phyloP scores from a whole-genome alignment of 2,329 filamentous ascomycete genomes.

The Calonectria honghensis region DNA sequence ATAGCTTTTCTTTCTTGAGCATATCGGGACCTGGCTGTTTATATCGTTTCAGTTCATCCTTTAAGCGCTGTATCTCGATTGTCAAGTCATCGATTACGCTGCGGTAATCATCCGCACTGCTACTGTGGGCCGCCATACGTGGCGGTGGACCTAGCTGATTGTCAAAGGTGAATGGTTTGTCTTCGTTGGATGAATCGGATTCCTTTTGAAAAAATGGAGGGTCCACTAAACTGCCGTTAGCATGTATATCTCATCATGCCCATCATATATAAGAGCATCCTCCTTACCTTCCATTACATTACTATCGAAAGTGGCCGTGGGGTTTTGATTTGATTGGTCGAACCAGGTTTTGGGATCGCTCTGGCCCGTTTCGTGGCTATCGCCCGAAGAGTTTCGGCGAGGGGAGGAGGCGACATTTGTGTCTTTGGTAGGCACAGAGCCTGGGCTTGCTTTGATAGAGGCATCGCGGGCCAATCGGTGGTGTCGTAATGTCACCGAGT shows the following conservation, averaged over 20 bases:
- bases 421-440: slow-evolving; percentile 48
- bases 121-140: slow-evolving; percentile 67
- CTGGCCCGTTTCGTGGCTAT: slow-evolving; percentile 68
- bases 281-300: slow-evolving; percentile 69
- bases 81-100: slow-evolving; percentile 93
- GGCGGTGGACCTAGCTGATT: slow-evolving; percentile 54
- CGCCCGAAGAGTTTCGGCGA: slow-evolving; percentile 67
- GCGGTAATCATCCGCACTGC: slow-evolving; percentile 83
- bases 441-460: slow-evolving; percentile 55
- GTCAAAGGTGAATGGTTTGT: slow-evolving; percentile 54
- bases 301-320: slow-evolving; percentile 64
- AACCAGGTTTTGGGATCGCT: slow-evolving; percentile 75
- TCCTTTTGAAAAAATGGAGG: slow-evolving; percentile 74
- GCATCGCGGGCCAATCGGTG: slow-evolving; percentile 68
- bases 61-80: slow-evolving; percentile 87
- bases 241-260: neutral
- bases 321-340: slow-evolving; percentile 71
- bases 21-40: slow-evolving; percentile 80
- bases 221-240: slow-evolving; percentile 62
- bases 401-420: slow-evolving; percentile 50
- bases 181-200: slow-evolving; percentile 71
- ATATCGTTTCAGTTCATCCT: slow-evolving; percentile 82
- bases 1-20: slow-evolving; percentile 84
- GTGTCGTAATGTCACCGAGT: slow-evolving; percentile 69
- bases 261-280: slow-evolving; percentile 5